A percentile compares a stretch with the other conserved stretches of the same genome.
Conservation (phyloP, 225 moss, liverwort and hornwort species). For the Takakia lepidozioides region DNA sequence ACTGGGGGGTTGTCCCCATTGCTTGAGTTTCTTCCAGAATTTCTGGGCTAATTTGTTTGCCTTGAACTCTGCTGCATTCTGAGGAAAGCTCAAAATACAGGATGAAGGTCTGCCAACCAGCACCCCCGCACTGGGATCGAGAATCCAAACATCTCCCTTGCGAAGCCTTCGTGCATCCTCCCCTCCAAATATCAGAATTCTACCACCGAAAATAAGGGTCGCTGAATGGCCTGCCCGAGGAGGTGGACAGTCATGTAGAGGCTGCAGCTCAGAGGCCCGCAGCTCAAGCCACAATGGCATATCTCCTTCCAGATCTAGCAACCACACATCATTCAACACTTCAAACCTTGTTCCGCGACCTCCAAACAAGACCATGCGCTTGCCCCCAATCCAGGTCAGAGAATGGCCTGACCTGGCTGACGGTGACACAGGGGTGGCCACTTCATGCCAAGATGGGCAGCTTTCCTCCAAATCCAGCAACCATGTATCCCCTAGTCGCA, state of each 20-base stretch:
- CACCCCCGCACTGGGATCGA: conserved; percentile 65
- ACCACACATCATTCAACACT: conserved; percentile 91
- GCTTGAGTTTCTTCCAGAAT: conserved; percentile 92
- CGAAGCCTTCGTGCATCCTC: conserved; percentile 72
- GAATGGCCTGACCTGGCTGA: conserved; percentile 73
- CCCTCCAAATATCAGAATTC: conserved; percentile 83
- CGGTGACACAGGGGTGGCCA: conserved; percentile 54
- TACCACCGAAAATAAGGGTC: conserved; percentile 79
- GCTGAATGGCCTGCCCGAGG: conserved; percentile 89
- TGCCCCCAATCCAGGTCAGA: conserved; percentile 78
- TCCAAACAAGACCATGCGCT: conserved; percentile 80
- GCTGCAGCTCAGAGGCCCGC: conserved; percentile 37
- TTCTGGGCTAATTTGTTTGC: conserved; percentile 44
- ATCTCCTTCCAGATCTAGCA: conserved; percentile 77
- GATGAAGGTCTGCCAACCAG: conserved; percentile 34
- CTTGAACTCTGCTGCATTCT: conserved; percentile 23
- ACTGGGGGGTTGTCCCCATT: conserved; percentile 61
- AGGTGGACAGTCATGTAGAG: conserved; percentile 45
- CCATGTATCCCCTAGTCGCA: conserved; percentile 79
- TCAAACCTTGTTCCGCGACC: conserved; percentile 78
- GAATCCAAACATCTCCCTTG: conserved; percentile 85
- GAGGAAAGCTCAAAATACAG: conserved; percentile 23
- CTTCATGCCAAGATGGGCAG: conserved; percentile 50
- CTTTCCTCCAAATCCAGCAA: conserved; percentile 49
- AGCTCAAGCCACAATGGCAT: conserved; percentile 66